Evolutionary conservation across 805 yeast genomes (phyloP), one percentile per base, ranked within the genome.

Genomic region (Huiozyma sinensis): DNA sequence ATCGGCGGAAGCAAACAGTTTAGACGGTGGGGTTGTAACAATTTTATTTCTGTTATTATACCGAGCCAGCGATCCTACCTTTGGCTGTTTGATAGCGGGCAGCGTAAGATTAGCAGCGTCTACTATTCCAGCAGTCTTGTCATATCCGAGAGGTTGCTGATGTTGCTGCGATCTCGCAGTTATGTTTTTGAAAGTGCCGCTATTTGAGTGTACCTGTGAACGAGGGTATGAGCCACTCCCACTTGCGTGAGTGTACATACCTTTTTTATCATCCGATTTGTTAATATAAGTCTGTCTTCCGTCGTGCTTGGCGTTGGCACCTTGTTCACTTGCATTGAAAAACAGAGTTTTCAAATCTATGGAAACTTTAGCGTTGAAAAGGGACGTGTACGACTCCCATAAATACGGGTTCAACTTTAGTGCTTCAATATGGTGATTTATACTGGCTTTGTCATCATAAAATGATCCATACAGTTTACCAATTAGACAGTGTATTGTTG

Each of bases 351-450:
- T 50, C 36, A 57, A 43, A 46, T 78, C 76, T 13, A 87, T 71
- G 46, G 75, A 75, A 13, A 82, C 85, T 9, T 95, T 92, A 64
- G 82, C 66, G 40, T 71, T 70, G 53, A 87, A 78, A 40, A 92
- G 66, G 37, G 81, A 80, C 50, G 81, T 86, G 50, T 86, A 79
- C 0, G 96, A 87, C 57, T 87, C 96, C 75, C 92, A 87, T 36
- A 87, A 71, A 56, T 70, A 85, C 12, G 95, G 95, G 57, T 92
- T 84, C 49, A 71, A 64, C 47, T 77, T 76, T 45, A 87, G 69
- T 1, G 90, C 85, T 50, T 73, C 76, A 0, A 85, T 72, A 58
- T 81, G 84, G 54, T 77, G 75, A 40, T 81, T 64, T 0, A 83
- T 72, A 45, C 92, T 79, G 45, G 80, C 78, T 50, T 77, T 75